Evolutionary conservation across 2,329 filamentous ascomycete genomes (phyloP).

Genomic region (Curvularia sp.): DNA sequence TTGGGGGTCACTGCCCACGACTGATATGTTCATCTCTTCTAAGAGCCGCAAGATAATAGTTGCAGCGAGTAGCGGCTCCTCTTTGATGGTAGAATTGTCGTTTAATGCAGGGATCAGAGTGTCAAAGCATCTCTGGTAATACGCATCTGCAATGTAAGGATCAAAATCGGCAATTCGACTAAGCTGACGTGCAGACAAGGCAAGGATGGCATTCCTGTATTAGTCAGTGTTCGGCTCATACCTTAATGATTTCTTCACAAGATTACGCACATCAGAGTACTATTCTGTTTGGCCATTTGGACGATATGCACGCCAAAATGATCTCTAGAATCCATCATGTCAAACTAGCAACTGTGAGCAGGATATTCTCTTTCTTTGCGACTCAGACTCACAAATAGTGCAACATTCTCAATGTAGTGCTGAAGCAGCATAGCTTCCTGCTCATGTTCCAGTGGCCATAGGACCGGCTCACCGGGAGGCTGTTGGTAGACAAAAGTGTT

Average conservation of each 20-base stretch:
- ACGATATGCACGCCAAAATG: constrained; percentile 48
- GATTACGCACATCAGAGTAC: constrained; percentile 43
- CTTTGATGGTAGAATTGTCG: constrained; percentile 49
- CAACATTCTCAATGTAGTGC: constrained; percentile 48
- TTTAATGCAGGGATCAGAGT: constrained; percentile 52
- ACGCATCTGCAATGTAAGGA: constrained; percentile 52
- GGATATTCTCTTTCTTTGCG: too few relatives aligned
- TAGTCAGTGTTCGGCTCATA: neutral
- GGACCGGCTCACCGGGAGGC: constrained; percentile 36
- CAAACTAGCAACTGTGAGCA: constrained; percentile 35
- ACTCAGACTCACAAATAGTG: constrained; percentile 39
- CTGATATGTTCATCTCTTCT: constrained; percentile 53
- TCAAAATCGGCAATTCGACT: constrained; percentile 51
- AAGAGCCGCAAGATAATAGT: constrained; percentile 52
- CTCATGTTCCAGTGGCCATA: constrained; percentile 48
- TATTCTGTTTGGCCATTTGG: constrained; percentile 47
- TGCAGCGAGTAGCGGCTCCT: constrained; percentile 52
- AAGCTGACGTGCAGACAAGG: constrained; percentile 52
- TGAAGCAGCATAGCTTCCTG: constrained; percentile 48
- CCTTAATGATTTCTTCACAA: too few relatives aligned
- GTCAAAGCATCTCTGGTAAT: constrained; percentile 52
- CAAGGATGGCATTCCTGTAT: constrained; percentile 49
- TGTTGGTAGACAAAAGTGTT: constrained; percentile 42
- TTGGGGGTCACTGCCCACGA: constrained; percentile 47
- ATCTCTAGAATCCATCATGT: constrained; percentile 44